Base-by-base conservation (phyloP, 176 grass and related monocot genomes). In the Elaeis guineensis region DNA sequence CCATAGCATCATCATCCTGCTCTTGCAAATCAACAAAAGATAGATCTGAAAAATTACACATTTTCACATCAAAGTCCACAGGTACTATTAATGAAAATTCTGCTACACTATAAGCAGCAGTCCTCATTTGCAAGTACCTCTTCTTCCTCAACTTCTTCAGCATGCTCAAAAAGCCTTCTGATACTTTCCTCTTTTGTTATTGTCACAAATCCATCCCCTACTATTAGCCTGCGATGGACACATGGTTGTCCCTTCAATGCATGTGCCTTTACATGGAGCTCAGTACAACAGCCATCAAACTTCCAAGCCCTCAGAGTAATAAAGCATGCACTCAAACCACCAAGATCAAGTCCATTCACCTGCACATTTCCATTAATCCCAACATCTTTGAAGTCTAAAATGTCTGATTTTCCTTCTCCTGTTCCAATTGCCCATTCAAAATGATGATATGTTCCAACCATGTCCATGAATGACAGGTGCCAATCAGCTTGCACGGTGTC, bases 131-230 rank as follows among this genome's bases (percentile, higher is more conserved):
- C 25, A 89, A 73, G 30, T 86, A 95, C 90, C 79, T 95, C 90
- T 74, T 95, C 82, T 85, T 95, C 90, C 63, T 90, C 90, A 3
- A 86, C 86, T 81, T 95, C 90, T 72, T 95, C 90, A 73, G 86
- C 90, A 71, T 95, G 83, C 76, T 95, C 90, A 68, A 95, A 90
- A 67, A 95, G 86, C 75, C 32, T 82, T 72, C 66, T 85, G 59
- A 95, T 86, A 58, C 74, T 81, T 71, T 86, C 90, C n/a, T 82
- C 90, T 62, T 90, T 78, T 18, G 86, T 86, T 59, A 95, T 86
- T 21, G 79, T 78, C 55, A 95, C 80, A 72, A 95, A 81, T 21
- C 86, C 90, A 79, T 86, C 82, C 20, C 90, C 90, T 19, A 88
- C 72, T 30, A 97, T 49, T 17, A 97, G 78, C 59, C 92, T 88